These are phyloP conservation scores for Eremothecium gossypii DNA, from an alignment of 1,139 yeast genomes.

Conservation along the genomic window DNA sequence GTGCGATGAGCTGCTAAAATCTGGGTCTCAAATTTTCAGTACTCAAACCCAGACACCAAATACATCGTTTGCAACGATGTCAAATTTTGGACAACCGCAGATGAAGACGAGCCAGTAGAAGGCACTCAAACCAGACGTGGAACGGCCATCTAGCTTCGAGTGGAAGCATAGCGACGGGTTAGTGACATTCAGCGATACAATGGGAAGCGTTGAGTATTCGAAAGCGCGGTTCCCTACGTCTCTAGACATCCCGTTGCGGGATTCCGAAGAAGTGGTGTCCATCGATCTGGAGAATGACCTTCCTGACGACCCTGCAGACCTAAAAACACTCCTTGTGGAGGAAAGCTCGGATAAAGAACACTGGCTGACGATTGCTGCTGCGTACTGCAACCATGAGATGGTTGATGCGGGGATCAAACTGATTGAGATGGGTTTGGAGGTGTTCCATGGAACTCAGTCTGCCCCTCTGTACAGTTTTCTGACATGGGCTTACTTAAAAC, in stretches of 20 bases:
- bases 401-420: conserved; percentile 57
- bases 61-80: too few relatives aligned
- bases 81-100: too few relatives aligned
- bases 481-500: conserved; percentile 64
- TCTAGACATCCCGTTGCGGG: conserved; percentile 59
- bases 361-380: conserved; percentile 79
- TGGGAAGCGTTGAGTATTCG: conserved; percentile 26
- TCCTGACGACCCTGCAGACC: conserved; percentile 82
- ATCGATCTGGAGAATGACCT: conserved; percentile 62
- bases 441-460: conserved; percentile 34
- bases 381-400: conserved; percentile 59
- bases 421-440: conserved; percentile 49
- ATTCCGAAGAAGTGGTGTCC: conserved; percentile 59
- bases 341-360: conserved; percentile 68
- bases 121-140: too few relatives aligned
- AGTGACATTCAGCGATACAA: too few relatives aligned
- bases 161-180: too few relatives aligned
- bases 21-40: too few relatives aligned
- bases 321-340: conserved; percentile 66
- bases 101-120: too few relatives aligned
- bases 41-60: too few relatives aligned
- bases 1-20: not conserved
- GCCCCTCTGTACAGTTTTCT: conserved; percentile 56
- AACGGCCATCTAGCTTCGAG: too few relatives aligned
- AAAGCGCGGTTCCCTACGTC: conserved; percentile 26